Percentiles rank a stretch among this genome's conserved stretches.
Evolutionary conservation across 2,329 filamentous ascomycete genomes (phyloP).

Genomic region (Ampelomyces quisqualis): DNA sequence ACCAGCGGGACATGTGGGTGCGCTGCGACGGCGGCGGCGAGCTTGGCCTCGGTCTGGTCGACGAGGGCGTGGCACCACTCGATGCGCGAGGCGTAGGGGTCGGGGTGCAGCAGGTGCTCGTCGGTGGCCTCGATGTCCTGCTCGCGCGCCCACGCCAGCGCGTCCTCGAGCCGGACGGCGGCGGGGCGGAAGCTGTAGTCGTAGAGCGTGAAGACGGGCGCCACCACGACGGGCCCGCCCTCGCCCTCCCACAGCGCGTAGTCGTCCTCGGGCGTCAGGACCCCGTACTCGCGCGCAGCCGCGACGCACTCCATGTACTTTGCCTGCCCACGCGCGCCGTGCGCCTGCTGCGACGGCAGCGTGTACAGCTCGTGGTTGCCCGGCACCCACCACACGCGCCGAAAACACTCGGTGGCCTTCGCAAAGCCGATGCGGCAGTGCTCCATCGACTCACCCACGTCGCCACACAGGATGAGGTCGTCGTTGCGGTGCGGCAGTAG

Average conservation of each 20-base stretch:
- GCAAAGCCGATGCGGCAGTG: slow-evolving; percentile 41
- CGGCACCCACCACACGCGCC: slow-evolving; percentile 57
- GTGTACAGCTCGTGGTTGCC: slow-evolving; percentile 62
- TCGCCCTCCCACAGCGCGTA: slow-evolving; percentile 57
- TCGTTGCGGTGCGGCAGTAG: slow-evolving; percentile 45
- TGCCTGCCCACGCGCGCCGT: slow-evolving; percentile 49
- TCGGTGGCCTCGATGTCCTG: slow-evolving; percentile 50
- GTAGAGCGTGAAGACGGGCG: slow-evolving; percentile 61
- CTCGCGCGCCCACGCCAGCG: slow-evolving; percentile 50
- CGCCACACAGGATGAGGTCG: slow-evolving; percentile 50
- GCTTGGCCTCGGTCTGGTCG: slow-evolving; percentile 44
- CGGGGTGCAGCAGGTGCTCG: slow-evolving; percentile 49
- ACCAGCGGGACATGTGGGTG: slow-evolving; percentile 42
- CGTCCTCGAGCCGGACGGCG: slow-evolving; percentile 51
- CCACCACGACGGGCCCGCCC: slow-evolving; percentile 52
- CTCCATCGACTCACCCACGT: slow-evolving; percentile 42
- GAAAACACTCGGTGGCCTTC: slow-evolving; percentile 47
- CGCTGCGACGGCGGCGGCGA: slow-evolving; percentile 36
- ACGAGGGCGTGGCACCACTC: slow-evolving; percentile 50
- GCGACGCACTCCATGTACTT: slow-evolving; percentile 59
- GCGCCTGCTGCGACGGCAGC: slow-evolving; percentile 44
- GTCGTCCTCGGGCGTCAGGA: slow-evolving; percentile 59
- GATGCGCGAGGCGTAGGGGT: slow-evolving; percentile 48
- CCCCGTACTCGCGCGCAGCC: slow-evolving; percentile 54
- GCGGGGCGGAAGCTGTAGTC: slow-evolving; percentile 60